phyloP scores from a whole-genome alignment of 148 eudicot genomes.

The Rhododendron molle region DNA sequence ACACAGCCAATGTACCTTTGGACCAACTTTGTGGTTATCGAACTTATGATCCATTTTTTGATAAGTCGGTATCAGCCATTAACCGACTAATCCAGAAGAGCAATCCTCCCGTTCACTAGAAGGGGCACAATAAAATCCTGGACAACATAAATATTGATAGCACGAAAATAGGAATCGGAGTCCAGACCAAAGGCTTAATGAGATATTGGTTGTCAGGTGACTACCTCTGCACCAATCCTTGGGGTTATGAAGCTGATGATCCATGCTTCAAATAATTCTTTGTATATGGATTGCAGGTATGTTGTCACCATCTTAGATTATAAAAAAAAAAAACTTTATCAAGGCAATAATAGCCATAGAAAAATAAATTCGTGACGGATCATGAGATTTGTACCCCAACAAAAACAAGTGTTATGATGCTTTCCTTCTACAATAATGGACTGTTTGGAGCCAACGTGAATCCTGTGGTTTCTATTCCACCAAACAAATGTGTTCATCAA shows the following conservation, averaged over 20 bases:
- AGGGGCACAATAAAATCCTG: no score
- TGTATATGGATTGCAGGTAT: background rate
- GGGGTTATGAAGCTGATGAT: background rate
- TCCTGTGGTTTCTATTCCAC: background rate
- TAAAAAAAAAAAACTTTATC: background rate
- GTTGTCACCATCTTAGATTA: background rate
- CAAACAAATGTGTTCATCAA: no score
- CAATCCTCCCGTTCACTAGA: background rate
- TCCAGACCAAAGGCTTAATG: background rate
- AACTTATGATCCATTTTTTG: background rate
- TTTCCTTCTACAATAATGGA: background rate
- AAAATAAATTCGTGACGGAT: background rate
- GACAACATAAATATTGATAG: no score
- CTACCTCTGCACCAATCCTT: background rate
- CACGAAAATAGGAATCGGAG: background rate
- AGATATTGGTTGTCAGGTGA: background rate
- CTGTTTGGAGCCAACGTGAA: background rate
- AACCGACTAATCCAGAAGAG: background rate
- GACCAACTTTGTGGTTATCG: background rate
- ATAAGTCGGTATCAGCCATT: background rate
- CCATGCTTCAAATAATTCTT: background rate
- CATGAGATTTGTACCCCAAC: background rate
- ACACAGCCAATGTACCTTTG: background rate
- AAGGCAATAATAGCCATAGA: background rate
- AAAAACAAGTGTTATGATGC: background rate